Base-by-base conservation (phyloP, 768 basidiomycete genomes). In the Pisolithus microcarpus region DNA sequence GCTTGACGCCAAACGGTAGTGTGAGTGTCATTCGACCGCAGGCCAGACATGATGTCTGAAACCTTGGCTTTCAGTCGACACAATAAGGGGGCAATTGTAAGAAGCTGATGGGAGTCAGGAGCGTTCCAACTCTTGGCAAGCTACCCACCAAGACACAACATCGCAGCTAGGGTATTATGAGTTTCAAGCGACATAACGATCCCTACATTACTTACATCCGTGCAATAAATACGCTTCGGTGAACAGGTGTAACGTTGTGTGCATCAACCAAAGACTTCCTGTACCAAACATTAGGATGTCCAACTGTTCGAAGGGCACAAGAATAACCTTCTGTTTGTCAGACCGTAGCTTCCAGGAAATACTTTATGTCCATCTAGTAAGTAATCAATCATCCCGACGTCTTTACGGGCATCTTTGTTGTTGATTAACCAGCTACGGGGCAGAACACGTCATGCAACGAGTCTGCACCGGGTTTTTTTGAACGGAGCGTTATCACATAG, bases 381-480 rank as follows among this genome's bases (percentile, higher is more conserved):
- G 1, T 47, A n/a, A 5, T 39, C 0, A 2, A 60, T 10, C 8
- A 56, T n/a, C 19, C 23, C 11, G 34, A 52, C 34, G 4, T 54
- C 51, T 52, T 58, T 58, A 38, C 56, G 47, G 0, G 1, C 16
- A 15, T 24, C 62, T 50, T 53, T 56, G 15, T 53, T 50, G 46
- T 36, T 16, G n/a, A 66, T 30, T n/a, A 81, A 57, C 81, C 81
- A 85, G 46, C 72, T 75, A 2, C 72, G 72, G 0, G 83, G 83
- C 30, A 85, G 68, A 5, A 75, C 73, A 23, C 55, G 15, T 70
- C 67, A 57, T 83, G 75, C 0, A 80, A 60, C 40, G 40, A 40
- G 2, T 15, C 49, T 0, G 37, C 52, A 4, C 15, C 21, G 3
- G 21, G 19, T 13, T 23, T 9, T 53, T 37, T 24, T 57, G 55